Conservation (phyloP, 352 stramenopile genomes). For the Pythium aquatile region DNA sequence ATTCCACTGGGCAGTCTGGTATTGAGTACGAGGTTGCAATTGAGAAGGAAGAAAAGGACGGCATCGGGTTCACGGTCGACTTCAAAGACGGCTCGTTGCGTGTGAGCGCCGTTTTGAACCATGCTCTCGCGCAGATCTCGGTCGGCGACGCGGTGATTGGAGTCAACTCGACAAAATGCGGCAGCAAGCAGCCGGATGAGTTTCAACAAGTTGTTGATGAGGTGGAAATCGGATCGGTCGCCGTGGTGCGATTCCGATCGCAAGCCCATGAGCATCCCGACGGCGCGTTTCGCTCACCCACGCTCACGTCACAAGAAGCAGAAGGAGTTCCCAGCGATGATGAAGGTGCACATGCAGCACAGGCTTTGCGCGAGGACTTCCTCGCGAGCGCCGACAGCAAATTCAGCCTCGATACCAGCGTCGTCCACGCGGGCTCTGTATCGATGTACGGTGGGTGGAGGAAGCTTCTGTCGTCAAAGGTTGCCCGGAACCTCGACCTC, state of each 20-base stretch:
- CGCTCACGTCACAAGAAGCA: not conserved
- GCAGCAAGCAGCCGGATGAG: conserved; percentile 37
- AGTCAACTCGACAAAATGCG: conserved; percentile 54
- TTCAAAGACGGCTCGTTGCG: conserved; percentile 19
- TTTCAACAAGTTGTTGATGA: conserved; percentile 34
- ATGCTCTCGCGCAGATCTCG: conserved; percentile 6
- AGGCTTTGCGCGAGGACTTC: conserved; percentile 37
- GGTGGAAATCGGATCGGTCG: conserved; percentile 31
- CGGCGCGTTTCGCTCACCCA: not conserved
- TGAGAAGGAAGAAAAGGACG: conserved; percentile 33
- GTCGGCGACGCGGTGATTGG: conserved; percentile 62
- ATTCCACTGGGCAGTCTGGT: conserved; percentile 56
- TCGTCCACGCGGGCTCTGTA: conserved; percentile 62
- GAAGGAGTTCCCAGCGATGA: not conserved
- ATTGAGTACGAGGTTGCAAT: conserved; percentile 68
- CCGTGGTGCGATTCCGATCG: conserved; percentile 53
- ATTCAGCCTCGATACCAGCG: conserved; percentile 31
- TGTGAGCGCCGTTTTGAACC: conserved; percentile 33
- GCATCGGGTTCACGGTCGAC: conserved; percentile 51
- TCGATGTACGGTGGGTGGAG: conserved; percentile 79
- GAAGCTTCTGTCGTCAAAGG: conserved; percentile 39
- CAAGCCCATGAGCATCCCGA: conserved; percentile 25
- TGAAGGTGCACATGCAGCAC: conserved; percentile 29
- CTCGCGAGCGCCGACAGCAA: conserved; percentile 35
- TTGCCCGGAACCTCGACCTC: conserved; percentile 34